Conservation (phyloP, 2,329 filamentous ascomycete species). For the Calcarisporium arbuscula region DNA sequence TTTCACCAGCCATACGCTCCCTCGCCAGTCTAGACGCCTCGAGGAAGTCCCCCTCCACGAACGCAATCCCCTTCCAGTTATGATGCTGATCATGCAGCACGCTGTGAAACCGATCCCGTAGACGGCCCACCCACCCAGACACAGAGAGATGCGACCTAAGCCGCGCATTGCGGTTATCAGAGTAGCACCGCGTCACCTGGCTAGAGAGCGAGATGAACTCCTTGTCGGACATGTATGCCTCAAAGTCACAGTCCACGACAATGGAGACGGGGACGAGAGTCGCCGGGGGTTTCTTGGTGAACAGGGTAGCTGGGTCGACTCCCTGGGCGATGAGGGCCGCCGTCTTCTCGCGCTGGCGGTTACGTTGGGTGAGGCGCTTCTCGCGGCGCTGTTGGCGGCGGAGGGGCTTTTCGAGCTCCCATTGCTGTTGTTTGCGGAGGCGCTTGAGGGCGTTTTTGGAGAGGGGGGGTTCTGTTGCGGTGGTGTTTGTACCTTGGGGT, state of each 20-base stretch:
- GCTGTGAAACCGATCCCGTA: slow-evolving; percentile 75
- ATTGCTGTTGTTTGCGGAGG: slow-evolving; percentile 61
- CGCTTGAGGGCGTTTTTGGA: slow-evolving; percentile 89
- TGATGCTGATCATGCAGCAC: slow-evolving; percentile 64
- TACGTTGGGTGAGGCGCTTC: slow-evolving; percentile 42
- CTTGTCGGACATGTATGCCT: slow-evolving; percentile 80
- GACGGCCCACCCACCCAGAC: slow-evolving; percentile 67
- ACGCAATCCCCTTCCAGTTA: slow-evolving; percentile 72
- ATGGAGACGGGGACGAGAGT: slow-evolving; percentile 69
- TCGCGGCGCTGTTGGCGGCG: slow-evolving; percentile 50
- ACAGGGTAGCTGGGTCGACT: slow-evolving; percentile 30
- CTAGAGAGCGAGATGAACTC: slow-evolving; percentile 76
- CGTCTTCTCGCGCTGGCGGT: slow-evolving; percentile 43
- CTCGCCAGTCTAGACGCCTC: slow-evolving; percentile 60
- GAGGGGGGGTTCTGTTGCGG: too few species aligned
- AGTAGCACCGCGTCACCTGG: slow-evolving; percentile 84
- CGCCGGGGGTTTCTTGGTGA: slow-evolving; percentile 28
- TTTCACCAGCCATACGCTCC: slow-evolving; percentile 50
- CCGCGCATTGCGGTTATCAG: slow-evolving; percentile 67
- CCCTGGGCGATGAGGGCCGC: slow-evolving; percentile 43
- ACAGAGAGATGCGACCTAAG: slow-evolving; percentile 69
- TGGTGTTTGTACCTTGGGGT: too few species aligned
- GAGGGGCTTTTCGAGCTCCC: slow-evolving; percentile 64
- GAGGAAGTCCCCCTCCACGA: slow-evolving; percentile 69
- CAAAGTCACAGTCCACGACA: slow-evolving; percentile 87